phyloP scores from a whole-genome alignment of 169 alveolate genomes.

The Neospora caninum region DNA sequence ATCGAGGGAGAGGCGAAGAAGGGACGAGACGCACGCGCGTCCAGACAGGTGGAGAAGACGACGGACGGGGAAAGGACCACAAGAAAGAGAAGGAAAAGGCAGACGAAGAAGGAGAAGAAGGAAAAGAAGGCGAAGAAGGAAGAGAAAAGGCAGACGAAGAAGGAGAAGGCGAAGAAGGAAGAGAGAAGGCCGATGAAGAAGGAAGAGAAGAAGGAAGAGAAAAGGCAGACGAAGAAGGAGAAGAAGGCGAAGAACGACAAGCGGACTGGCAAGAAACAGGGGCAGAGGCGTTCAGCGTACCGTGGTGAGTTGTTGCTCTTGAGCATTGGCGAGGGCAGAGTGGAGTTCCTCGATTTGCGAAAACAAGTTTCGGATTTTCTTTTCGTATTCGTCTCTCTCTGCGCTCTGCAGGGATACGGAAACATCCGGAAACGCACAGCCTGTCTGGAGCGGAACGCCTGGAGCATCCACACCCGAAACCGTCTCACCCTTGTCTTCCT shows the following conservation, averaged over 20 bases:
- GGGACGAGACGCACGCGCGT: too few relatives aligned
- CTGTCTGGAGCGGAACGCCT: not conserved
- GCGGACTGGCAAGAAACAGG: not conserved
- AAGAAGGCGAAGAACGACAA: not conserved
- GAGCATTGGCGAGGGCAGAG: slow-evolving; percentile 61
- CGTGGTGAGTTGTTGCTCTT: slow-evolving; percentile 53
- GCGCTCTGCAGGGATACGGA: slow-evolving; percentile 34
- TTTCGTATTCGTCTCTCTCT: slow-evolving; percentile 24
- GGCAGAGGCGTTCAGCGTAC: not conserved
- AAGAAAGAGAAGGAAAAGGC: too few relatives aligned
- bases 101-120: not conserved
- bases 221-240: not conserved
- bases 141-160: not conserved
- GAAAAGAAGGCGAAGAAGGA: not conserved
- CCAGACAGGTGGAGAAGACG: too few relatives aligned
- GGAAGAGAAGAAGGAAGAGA: not conserved
- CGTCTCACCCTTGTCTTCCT: too few relatives aligned
- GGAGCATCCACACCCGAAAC: too few relatives aligned
- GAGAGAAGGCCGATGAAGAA: not conserved
- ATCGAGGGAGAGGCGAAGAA: too few relatives aligned
- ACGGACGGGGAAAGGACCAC: too few relatives aligned
- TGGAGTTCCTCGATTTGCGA: slow-evolving; percentile 59
- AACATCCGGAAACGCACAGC: not conserved
- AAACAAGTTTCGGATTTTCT: slow-evolving; percentile 43
- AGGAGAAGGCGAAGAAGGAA: not conserved